phyloP scores from a whole-genome alignment of 1,284 basidiomycete genomes.

The Malassezia nana region DNA sequence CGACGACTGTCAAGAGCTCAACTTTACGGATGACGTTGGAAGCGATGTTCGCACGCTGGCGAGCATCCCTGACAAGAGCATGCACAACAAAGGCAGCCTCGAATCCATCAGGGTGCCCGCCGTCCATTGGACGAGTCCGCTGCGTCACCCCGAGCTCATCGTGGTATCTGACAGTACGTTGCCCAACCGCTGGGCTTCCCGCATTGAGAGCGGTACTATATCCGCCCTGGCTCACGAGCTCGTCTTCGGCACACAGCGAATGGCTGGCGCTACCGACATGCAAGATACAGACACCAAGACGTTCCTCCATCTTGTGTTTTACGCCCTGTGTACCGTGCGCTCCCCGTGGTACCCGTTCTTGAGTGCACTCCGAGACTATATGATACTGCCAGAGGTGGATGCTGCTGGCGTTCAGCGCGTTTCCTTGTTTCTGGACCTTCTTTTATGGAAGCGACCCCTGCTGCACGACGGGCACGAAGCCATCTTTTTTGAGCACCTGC shows the following conservation, averaged over 20 bases:
- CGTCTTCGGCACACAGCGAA: conserved; percentile 34
- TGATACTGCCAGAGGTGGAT: background rate
- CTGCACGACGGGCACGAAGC: background rate
- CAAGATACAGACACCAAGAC: conserved; percentile 8
- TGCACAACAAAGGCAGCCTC: background rate
- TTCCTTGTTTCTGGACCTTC: conserved; percentile 8
- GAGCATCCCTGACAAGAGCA: background rate
- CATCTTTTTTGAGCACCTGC: conserved; percentile 4
- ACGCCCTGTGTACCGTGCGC: conserved; percentile 5
- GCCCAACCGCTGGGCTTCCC: conserved; percentile 28
- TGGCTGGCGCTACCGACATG: background rate
- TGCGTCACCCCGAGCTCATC: conserved; percentile 29
- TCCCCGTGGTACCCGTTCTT: conserved; percentile 11
- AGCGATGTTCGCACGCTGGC: no score
- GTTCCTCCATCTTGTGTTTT: conserved; percentile 16
- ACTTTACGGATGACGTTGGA: background rate
- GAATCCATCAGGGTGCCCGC: background rate
- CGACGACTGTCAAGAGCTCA: background rate
- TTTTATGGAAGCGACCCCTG: conserved; percentile 17
- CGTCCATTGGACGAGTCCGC: conserved; percentile 21
- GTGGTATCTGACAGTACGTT: conserved; percentile 20
- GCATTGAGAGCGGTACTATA: conserved; percentile 28
- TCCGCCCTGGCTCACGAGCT: conserved; percentile 40
- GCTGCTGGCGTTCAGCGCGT: conserved; percentile 1
- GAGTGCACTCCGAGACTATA: background rate